phyloP scores from a whole-genome alignment of 2,329 filamentous ascomycete species.

The Ustulina deusta region DNA sequence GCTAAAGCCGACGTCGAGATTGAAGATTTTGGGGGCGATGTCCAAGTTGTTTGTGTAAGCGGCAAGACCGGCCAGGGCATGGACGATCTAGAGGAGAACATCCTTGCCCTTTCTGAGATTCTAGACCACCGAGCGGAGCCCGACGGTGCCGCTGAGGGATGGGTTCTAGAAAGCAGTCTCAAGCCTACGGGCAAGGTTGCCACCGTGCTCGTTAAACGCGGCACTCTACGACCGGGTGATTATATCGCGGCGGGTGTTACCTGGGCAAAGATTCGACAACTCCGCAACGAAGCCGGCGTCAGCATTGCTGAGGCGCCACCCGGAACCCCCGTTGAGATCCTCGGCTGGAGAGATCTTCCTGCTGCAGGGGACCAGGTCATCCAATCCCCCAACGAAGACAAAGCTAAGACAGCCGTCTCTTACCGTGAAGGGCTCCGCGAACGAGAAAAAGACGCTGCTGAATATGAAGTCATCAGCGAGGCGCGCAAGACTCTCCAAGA shows the following conservation, averaged over 20 bases:
- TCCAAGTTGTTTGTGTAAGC: conserved; percentile 90
- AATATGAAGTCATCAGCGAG: conserved; percentile 81
- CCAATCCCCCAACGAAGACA: conserved; percentile 82
- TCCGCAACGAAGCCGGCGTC: conserved; percentile 86
- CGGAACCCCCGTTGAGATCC: conserved; percentile 89
- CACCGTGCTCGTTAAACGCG: conserved; percentile 88
- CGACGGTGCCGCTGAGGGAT: conserved; percentile 85
- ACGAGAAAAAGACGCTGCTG: conserved; percentile 79
- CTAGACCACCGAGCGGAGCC: conserved; percentile 87
- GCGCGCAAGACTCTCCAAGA: conserved; percentile 68
- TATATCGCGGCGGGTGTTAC: conserved; percentile 88
- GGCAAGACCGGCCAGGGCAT: conserved; percentile 95
- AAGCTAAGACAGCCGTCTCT: conserved; percentile 80
- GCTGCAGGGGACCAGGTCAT: conserved; percentile 88
- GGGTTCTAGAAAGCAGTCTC: conserved; percentile 91
- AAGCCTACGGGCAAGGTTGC: conserved; percentile 87
- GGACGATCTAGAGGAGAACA: conserved; percentile 90
- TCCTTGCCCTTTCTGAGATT: conserved; percentile 86
- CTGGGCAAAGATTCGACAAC: conserved; percentile 85
- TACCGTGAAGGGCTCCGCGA: conserved; percentile 80
- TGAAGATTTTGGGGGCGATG: conserved; percentile 94
- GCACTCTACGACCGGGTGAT: conserved; percentile 84
- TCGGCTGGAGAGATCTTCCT: conserved; percentile 91
- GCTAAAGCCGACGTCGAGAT: conserved; percentile 86
- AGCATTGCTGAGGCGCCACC: conserved; percentile 80